phyloP scores from a whole-genome alignment of 805 yeast species.

The Starmerella stigmatis region DNA sequence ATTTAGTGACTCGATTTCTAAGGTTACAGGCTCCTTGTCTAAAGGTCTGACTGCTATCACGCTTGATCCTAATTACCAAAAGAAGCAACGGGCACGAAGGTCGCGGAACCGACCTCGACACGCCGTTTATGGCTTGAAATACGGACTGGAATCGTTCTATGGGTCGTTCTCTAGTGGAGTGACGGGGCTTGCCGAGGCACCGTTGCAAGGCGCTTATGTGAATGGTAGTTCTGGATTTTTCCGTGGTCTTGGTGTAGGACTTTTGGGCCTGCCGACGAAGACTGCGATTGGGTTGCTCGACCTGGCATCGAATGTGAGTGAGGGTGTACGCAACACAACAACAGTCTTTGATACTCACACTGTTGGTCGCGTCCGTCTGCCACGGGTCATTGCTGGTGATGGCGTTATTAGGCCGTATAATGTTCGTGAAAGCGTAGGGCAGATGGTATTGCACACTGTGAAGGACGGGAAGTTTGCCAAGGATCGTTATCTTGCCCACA shows the following conservation, averaged over 20 bases:
- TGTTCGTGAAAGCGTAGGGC: slow-evolving; percentile 85
- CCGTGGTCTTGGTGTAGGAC: slow-evolving; percentile 86
- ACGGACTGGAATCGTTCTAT: slow-evolving; percentile 80
- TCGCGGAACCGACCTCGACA: slow-evolving; percentile 72
- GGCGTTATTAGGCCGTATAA: slow-evolving; percentile 65
- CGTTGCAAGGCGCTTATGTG: slow-evolving; percentile 76
- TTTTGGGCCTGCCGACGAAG: slow-evolving; percentile 93
- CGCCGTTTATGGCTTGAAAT: slow-evolving; percentile 71
- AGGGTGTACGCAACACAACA: slow-evolving; percentile 86
- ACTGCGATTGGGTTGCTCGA: slow-evolving; percentile 93
- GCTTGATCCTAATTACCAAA: slow-evolving; percentile 75
- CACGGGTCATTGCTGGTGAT: slow-evolving; percentile 63
- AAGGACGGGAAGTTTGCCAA: slow-evolving; percentile 67
- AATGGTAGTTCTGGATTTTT: slow-evolving; percentile 90
- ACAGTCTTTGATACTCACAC: slow-evolving; percentile 64
- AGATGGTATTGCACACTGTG: slow-evolving; percentile 74
- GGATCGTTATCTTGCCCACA: slow-evolving; percentile 78
- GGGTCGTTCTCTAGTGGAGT: slow-evolving; percentile 83
- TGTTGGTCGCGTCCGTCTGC: slow-evolving; percentile 68
- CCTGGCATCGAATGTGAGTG: slow-evolving; percentile 82
- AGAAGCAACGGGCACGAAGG: slow-evolving; percentile 60
- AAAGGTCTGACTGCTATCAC: slow-evolving; percentile 89
- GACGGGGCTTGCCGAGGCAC: slow-evolving; percentile 81
- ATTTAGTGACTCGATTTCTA: slow-evolving; percentile 82
- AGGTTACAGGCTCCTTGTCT: slow-evolving; percentile 86